These are phyloP conservation scores for Globisporangium nagaii DNA, from an alignment of 352 stramenopile species.

Conservation along the genomic window DNA sequence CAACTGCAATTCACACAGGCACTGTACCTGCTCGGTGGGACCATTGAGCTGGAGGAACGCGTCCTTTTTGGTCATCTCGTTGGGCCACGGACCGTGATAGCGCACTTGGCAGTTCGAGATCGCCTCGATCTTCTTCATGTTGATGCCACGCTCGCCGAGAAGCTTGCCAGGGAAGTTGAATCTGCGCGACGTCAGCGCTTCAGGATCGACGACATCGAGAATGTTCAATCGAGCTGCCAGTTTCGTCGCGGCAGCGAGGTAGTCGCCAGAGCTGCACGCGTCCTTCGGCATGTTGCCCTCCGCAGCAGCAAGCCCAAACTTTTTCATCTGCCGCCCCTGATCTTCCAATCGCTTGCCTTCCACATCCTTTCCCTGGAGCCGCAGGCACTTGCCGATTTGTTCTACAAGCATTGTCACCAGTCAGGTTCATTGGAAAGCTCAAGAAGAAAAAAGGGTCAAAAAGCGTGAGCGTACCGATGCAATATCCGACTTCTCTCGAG, in stretches of 20 bases:
- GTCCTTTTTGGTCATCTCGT: slow-evolving; percentile 3
- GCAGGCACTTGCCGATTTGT: slow-evolving; percentile 78
- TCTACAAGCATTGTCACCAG: slow-evolving; percentile 21
- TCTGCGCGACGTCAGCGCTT: slow-evolving; percentile 36
- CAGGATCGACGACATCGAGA: slow-evolving; percentile 22
- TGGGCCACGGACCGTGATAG: slow-evolving; percentile 14
- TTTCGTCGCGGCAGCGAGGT: slow-evolving; percentile 8
- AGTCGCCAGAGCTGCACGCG: background rate
- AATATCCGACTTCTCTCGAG: slow-evolving; percentile 73
- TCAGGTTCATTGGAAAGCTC: background rate
- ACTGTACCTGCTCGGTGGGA: slow-evolving; percentile 13
- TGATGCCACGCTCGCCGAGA: slow-evolving; percentile 51
- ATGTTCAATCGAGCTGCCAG: slow-evolving; percentile 21
- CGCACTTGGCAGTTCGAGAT: slow-evolving; percentile 24
- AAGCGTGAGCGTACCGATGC: slow-evolving; percentile 37
- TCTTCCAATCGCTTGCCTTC: slow-evolving; percentile 50
- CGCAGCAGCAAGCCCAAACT: slow-evolving; percentile 32
- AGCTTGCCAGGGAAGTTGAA: slow-evolving; percentile 66
- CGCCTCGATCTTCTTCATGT: slow-evolving; percentile 57
- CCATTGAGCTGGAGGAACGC: slow-evolving; percentile 11
- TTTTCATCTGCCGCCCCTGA: slow-evolving; percentile 57
- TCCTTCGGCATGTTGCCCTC: slow-evolving; percentile 10
- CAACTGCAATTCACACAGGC: too few relatives aligned
- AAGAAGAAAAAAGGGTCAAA: background rate
- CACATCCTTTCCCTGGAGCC: slow-evolving; percentile 50